These are phyloP conservation scores for Amphicarpaea edgeworthii DNA, from an alignment of 306 rosid species.

Conservation along the genomic window DNA sequence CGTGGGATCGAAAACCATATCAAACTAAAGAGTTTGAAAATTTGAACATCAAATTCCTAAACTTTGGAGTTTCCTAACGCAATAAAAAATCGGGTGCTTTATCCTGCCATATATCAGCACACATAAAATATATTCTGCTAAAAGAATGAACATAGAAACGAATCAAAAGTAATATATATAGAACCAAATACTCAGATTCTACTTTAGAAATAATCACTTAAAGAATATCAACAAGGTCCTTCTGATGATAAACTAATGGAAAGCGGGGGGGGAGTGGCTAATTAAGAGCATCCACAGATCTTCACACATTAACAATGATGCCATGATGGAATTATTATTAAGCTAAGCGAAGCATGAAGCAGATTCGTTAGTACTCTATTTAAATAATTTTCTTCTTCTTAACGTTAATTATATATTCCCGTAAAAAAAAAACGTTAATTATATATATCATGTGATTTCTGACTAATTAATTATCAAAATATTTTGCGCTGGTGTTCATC, in stretches of 20 bases:
- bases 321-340: not conserved
- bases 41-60: not conserved
- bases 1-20: not conserved
- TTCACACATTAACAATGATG: not conserved
- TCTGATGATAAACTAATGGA: not conserved
- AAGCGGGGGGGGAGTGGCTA: not conserved
- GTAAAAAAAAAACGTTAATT: too few species aligned
- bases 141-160: not conserved
- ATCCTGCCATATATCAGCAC: not conserved
- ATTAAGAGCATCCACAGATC: not conserved
- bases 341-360: constrained; percentile 6
- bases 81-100: not conserved
- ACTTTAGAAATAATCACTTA: constrained; percentile 3
- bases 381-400: constrained; percentile 13
- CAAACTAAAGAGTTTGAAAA: not conserved
- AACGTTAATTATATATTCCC: too few species aligned
- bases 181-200: not conserved
- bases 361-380: not conserved
- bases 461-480: not conserved
- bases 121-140: not conserved
- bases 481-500: not conserved
- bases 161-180: not conserved
- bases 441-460: not conserved
- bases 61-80: not conserved
- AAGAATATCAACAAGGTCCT: not conserved